Evolutionary conservation across 257 asterid genomes (phyloP), one percentile per base, ranked within the genome.

Genomic region (Osmanthus fragrans): DNA sequence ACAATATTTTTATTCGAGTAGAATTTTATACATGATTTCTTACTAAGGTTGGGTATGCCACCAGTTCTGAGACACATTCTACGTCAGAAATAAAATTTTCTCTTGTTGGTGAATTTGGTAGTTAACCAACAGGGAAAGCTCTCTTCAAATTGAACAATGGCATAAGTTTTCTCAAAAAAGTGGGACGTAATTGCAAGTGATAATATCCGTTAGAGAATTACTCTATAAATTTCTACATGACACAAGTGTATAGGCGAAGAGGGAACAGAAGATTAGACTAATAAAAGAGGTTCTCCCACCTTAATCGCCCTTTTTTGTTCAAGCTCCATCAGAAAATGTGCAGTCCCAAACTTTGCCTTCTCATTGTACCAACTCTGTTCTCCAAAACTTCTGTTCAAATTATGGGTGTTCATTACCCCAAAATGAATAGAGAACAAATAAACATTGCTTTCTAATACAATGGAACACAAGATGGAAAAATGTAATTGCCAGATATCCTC

Each of bases 271-370:
- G 64, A 54, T 19, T 19, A 49, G n/a, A 64, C 8, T 3, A 27
- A n/a, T 49, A 25, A 9, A 78, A 65, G 19, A 49, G 63, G 77
- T 47, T 5, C 23, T 71, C 82, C 60, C 63, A 95, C 99, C 99
- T 95, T 95, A 47, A 95, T 95, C 30, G 98, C 80, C 72, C 99
- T 82, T 69, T 74, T 90, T 29, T 85, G 88, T 83, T 95, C 99
- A 23, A 91, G 91, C 82, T 95, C 91, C 34, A 95, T 78, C 23
- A 95, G 97, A 80, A 85, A 95, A 82, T 76, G 68, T 2, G 96
- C 98, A 7, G 97, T 95, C 68, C 99, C 99, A 73, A 91, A 87
- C 76, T 88, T 87, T 21, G 97, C 86, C 87, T 87, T 90, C 75
- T 78, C 92, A 4, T 27, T 40, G 73, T 54, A 29, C 77, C 83